These are phyloP conservation scores for Teunomyces atbi DNA, from an alignment of 805 yeast genomes.

Conservation along the genomic window DNA sequence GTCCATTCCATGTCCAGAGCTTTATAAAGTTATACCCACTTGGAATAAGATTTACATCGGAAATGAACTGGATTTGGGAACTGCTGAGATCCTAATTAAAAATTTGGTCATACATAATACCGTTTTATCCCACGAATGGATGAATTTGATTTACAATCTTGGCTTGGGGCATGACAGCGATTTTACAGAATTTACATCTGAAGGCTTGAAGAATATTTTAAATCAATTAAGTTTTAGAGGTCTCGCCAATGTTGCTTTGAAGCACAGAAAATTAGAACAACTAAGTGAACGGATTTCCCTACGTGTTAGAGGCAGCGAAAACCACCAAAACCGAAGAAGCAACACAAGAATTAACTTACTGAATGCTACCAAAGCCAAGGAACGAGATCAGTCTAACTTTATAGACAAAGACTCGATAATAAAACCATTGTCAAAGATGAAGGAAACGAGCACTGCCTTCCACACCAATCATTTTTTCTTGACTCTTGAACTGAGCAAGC, in stretches of 20 bases:
- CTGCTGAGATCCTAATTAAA: constrained; percentile 22
- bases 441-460: constrained; percentile 20
- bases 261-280: constrained; percentile 28
- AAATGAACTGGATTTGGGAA: constrained; percentile 12
- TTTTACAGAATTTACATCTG: constrained; percentile 33
- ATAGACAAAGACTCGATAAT: constrained; percentile 16
- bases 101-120: constrained; percentile 41
- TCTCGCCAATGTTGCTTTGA: constrained; percentile 34
- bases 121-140: constrained; percentile 49
- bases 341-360: neutral
- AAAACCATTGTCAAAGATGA: constrained; percentile 14
- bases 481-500: constrained; percentile 8
- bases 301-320: neutral
- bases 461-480: constrained; percentile 11
- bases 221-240: constrained; percentile 40
- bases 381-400: neutral
- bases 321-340: neutral
- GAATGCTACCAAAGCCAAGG: neutral
- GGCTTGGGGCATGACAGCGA: constrained; percentile 50
- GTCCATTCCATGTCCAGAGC: constrained; percentile 38
- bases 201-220: constrained; percentile 38
- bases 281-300: neutral
- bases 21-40: constrained; percentile 21
- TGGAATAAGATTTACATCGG: constrained; percentile 43
- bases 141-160: constrained; percentile 43